phyloP scores from a whole-genome alignment of 441 rosid genomes.

The Eutrema salsugineum region DNA sequence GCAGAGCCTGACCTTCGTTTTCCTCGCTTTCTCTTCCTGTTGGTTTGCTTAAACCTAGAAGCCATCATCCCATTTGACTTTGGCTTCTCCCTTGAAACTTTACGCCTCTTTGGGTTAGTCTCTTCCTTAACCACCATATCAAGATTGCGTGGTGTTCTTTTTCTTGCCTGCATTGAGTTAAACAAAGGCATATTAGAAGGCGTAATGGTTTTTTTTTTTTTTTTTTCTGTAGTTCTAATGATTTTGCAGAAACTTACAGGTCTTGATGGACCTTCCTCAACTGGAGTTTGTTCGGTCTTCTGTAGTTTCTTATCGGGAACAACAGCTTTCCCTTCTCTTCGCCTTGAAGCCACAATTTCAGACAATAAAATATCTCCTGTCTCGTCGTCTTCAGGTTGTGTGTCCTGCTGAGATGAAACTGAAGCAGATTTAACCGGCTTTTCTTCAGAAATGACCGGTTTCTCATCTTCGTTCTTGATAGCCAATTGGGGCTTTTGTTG shows the following conservation, averaged over 20 bases:
- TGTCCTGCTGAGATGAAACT: constrained; percentile 29
- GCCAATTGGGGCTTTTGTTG: constrained; percentile 28
- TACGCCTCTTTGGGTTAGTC: constrained; percentile 29
- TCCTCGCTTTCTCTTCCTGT: constrained; percentile 51
- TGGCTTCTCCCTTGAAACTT: constrained; percentile 33
- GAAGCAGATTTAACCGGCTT: constrained; percentile 28
- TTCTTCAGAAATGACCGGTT: constrained; percentile 22
- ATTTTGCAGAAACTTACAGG: constrained; percentile 32
- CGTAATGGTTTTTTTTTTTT: neutral
- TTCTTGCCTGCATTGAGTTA: constrained; percentile 27
- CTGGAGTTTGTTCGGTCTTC: constrained; percentile 24
- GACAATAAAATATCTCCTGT: constrained; percentile 38
- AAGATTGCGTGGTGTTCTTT: constrained; percentile 33
- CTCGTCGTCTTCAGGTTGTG: constrained; percentile 27
- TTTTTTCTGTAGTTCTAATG: neutral
- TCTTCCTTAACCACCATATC: constrained; percentile 35
- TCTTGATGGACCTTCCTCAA: constrained; percentile 35
- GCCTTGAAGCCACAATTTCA: constrained; percentile 36
- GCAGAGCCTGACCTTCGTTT: constrained; percentile 42
- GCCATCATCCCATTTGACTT: constrained; percentile 40
- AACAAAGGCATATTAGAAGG: neutral
- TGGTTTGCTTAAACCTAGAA: constrained; percentile 43
- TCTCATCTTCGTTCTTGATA: constrained; percentile 34
- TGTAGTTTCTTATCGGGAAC: constrained; percentile 32
- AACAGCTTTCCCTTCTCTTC: constrained; percentile 37